phyloP scores from a whole-genome alignment of 495 filamentous ascomycete genomes.

The Neurospora sp. region DNA sequence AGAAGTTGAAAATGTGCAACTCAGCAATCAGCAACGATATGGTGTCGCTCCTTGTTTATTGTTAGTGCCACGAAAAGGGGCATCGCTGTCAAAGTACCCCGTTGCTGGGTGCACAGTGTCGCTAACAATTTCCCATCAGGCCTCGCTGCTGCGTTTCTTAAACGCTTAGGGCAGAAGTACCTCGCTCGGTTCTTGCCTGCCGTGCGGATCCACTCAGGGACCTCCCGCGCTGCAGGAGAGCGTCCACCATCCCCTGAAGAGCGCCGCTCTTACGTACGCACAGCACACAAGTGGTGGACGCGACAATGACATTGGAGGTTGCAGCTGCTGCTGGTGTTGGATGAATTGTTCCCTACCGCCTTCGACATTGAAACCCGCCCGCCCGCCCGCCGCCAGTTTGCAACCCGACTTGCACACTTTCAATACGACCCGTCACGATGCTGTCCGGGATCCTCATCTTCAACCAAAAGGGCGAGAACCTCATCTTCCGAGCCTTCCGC shows the following conservation, averaged over 20 bases:
- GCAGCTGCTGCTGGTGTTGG: not conserved
- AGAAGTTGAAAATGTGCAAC: not conserved
- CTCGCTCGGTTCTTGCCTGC: not conserved
- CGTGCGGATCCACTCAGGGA: not conserved
- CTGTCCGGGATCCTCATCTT: conserved; percentile 94
- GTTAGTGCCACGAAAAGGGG: not conserved
- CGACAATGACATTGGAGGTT: not conserved
- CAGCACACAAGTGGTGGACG: not conserved
- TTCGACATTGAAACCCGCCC: not conserved
- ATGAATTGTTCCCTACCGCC: not conserved
- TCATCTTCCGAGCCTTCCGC: conserved; percentile 97
- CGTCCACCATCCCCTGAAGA: not conserved
- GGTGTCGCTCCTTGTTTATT: not conserved
- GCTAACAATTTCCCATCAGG: not conserved
- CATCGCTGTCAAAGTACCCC: not conserved
- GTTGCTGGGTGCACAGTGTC: not conserved
- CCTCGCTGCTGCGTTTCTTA: not conserved
- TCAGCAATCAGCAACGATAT: not conserved
- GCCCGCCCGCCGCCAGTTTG: not conserved
- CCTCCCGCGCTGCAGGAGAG: not conserved
- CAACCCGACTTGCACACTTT: not conserved
- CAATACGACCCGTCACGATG: conserved; percentile 47
- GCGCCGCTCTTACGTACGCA: not conserved
- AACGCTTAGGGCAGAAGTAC: not conserved
- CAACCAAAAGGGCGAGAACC: conserved; percentile 99